A percentile compares a stretch with the other conserved stretches of the same genome.
Conservation (phyloP, 1,139 yeast genomes). For the Kluyveromyces sp. region DNA sequence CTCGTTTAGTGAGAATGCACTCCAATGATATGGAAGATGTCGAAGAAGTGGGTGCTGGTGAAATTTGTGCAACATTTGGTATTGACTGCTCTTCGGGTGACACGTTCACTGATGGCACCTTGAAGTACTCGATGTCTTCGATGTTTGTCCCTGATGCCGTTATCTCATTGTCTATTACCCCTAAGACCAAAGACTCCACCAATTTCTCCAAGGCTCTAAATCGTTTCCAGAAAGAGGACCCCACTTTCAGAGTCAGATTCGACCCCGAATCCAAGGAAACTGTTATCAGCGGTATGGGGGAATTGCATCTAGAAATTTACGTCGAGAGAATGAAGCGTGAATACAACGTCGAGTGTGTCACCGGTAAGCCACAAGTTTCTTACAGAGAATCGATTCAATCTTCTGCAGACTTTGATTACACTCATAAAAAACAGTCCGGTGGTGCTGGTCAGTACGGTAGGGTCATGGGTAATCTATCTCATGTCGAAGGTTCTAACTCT, state of each 20-base stretch:
- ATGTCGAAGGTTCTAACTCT: slow-evolving; percentile 44
- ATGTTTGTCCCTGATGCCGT: slow-evolving; percentile 99
- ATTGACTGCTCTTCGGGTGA: slow-evolving; percentile 99
- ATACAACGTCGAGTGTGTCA: slow-evolving; percentile 88
- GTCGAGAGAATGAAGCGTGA: slow-evolving; percentile 98
- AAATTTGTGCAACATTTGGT: slow-evolving; percentile 98
- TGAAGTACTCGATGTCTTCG: slow-evolving; percentile 84
- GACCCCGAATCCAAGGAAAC: slow-evolving; percentile 94
- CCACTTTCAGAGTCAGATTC: slow-evolving; percentile 88
- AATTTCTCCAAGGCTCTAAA: slow-evolving; percentile 94
- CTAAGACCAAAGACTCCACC: slow-evolving; percentile 80
- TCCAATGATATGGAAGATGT: slow-evolving; percentile 98
- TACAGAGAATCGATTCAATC: slow-evolving; percentile 87
- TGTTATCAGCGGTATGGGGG: slow-evolving; percentile 97
- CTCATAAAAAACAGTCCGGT: slow-evolving; percentile 97
- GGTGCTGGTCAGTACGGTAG: slow-evolving; percentile 99
- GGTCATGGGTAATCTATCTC: slow-evolving; percentile 79
- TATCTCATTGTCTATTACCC: slow-evolving; percentile 82
- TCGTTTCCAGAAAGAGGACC: slow-evolving; percentile 97
- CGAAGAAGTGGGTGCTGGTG: slow-evolving; percentile 94
- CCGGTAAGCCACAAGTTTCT: slow-evolving; percentile 97
- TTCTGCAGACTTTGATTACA: slow-evolving; percentile 77
- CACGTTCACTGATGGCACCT: slow-evolving; percentile 80
- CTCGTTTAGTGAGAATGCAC: slow-evolving; percentile 98
- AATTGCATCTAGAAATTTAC: slow-evolving; percentile 90